Evolutionary conservation across 1,284 basidiomycete genomes (phyloP).

Genomic region (Rhodofomes roseus): DNA sequence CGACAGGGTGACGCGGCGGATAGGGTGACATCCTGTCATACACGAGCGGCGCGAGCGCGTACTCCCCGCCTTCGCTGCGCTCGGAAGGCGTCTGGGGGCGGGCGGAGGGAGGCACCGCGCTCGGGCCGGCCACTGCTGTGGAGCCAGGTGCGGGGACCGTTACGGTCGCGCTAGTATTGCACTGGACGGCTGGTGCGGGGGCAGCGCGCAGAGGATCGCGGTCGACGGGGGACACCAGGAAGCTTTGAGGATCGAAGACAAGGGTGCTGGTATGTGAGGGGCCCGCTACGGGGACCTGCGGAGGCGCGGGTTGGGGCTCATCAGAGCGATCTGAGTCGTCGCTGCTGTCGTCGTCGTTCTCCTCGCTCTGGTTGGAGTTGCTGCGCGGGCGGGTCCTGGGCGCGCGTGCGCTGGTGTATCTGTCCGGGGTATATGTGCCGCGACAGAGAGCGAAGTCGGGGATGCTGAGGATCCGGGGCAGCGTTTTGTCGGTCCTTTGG

Average conservation of each 20-base stretch:
- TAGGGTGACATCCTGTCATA: constrained; percentile 25
- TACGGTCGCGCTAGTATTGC: background rate
- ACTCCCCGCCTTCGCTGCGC: constrained; percentile 9
- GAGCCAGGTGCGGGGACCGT: background rate
- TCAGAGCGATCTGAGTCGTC: background rate
- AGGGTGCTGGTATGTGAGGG: background rate
- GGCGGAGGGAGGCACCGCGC: background rate
- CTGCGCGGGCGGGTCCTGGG: constrained; percentile 25
- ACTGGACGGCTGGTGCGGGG: background rate
- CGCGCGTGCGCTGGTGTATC: constrained; percentile 29
- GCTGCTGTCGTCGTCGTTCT: constrained; percentile 3
- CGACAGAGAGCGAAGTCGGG: constrained; percentile 46
- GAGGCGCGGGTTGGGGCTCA: background rate
- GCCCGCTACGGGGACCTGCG: background rate
- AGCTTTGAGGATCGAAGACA: background rate
- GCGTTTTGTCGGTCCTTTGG: constrained; percentile 58
- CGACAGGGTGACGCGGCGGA: constrained; percentile 30
- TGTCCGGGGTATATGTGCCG: constrained; percentile 45
- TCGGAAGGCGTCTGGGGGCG: background rate
- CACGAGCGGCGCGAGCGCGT: constrained; percentile 18
- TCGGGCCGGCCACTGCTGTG: background rate
- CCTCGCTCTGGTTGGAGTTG: constrained; percentile 7
- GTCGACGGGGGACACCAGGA: too few relatives aligned
- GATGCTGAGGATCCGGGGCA: constrained; percentile 63
- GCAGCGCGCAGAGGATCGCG: too few relatives aligned